phyloP scores from a whole-genome alignment of 1,284 basidiomycete genomes.

The Ustilago curta region DNA sequence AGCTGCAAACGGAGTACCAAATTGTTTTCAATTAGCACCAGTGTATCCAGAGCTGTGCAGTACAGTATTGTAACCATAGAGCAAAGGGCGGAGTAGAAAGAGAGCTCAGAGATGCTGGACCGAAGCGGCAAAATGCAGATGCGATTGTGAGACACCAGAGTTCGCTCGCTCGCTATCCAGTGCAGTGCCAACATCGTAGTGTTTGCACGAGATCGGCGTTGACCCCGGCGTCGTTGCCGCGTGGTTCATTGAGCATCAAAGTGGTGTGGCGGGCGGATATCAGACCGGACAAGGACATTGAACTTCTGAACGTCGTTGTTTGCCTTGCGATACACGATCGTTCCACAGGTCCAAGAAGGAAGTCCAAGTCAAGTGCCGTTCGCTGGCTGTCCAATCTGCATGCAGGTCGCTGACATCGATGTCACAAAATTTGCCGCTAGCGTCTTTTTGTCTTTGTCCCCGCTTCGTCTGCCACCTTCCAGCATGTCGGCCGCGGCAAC shows the following conservation, averaged over 20 bases:
- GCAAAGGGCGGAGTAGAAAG: background rate
- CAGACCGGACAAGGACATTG: background rate
- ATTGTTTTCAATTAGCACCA: background rate
- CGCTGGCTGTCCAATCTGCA: too few species aligned
- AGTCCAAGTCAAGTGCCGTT: too few species aligned
- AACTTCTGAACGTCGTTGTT: too few species aligned
- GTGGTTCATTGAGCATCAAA: too few species aligned
- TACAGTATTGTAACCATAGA: too few species aligned
- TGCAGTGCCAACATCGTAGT: constrained; percentile 1
- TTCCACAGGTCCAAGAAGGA: too few species aligned
- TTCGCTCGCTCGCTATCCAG: constrained; percentile 10
- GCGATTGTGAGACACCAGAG: constrained; percentile 9
- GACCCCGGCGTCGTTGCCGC: background rate
- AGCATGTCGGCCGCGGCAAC: constrained; percentile 9
- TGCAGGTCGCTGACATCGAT: too few species aligned
- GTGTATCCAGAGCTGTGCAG: background rate
- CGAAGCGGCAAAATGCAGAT: background rate
- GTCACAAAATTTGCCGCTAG: too few species aligned
- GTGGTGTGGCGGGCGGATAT: background rate
- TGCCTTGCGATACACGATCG: too few species aligned
- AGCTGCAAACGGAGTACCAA: constrained; percentile 11
- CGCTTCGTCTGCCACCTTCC: too few species aligned
- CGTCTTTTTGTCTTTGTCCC: too few species aligned
- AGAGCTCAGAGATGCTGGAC: background rate
- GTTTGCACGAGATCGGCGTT: background rate